phyloP scores from a whole-genome alignment of 345 rosid genomes.

The Excoecaria cochinchinensis region DNA sequence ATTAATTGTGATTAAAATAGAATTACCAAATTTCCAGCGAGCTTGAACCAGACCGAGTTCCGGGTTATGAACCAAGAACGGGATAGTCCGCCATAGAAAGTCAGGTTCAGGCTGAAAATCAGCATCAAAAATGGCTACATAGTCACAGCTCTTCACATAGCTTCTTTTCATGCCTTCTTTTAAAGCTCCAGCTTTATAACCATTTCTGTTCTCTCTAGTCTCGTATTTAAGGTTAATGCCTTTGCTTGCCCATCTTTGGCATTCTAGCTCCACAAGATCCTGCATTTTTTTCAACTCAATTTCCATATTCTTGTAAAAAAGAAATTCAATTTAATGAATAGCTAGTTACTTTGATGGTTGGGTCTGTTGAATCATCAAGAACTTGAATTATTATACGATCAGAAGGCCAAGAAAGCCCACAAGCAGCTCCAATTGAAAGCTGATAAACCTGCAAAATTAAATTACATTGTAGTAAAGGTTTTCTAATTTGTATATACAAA shows the following conservation, averaged over 20 bases:
- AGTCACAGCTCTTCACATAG: slow-evolving; percentile 80
- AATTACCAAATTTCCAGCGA: slow-evolving; percentile 96
- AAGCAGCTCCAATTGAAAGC: slow-evolving; percentile 76
- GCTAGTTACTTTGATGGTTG: slow-evolving; percentile 58
- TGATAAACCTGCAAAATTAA: slow-evolving; percentile 9
- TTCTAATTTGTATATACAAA: not conserved
- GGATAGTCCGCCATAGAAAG: slow-evolving; percentile 80
- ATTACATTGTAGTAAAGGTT: not conserved
- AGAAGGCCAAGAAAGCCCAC: slow-evolving; percentile 97
- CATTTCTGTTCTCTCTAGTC: slow-evolving; percentile 75
- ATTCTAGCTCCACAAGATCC: slow-evolving; percentile 87
- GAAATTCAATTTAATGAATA: no score
- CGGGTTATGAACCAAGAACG: slow-evolving; percentile 76
- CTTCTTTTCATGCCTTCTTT: slow-evolving; percentile 91
- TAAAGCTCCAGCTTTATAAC: slow-evolving; percentile 90
- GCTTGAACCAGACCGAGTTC: slow-evolving; percentile 78
- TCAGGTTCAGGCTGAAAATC: slow-evolving; percentile 98
- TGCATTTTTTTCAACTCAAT: slow-evolving; percentile 14
- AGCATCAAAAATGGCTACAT: slow-evolving; percentile 89
- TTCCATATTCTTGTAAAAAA: no score
- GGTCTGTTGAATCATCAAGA: slow-evolving; percentile 95
- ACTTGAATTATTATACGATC: slow-evolving; percentile 85
- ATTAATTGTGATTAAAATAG: slow-evolving; percentile 11
- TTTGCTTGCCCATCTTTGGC: slow-evolving; percentile 94
- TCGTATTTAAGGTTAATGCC: slow-evolving; percentile 91